phyloP scores from a whole-genome alignment of 2,329 filamentous ascomycete genomes.

The Orbilia quercus region DNA sequence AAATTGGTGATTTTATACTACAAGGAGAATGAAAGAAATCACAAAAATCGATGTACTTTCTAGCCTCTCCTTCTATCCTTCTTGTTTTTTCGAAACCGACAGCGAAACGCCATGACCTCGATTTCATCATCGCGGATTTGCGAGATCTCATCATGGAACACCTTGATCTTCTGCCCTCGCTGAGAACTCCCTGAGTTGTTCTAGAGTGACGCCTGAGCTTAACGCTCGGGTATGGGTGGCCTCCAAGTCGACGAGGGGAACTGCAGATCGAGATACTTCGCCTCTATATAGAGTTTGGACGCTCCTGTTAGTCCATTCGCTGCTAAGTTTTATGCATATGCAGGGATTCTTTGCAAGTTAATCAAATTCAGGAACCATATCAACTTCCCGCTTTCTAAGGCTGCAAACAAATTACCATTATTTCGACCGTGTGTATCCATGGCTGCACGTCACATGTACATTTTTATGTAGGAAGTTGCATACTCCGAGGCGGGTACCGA shows the following conservation, averaged over 20 bases:
- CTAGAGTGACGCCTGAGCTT: conserved; percentile 64
- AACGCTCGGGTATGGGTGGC: conserved; percentile 69
- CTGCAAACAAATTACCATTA: background rate
- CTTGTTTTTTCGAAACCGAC: too few relatives aligned
- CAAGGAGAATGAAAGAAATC: too few relatives aligned
- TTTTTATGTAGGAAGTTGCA: background rate
- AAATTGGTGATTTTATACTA: conserved; percentile 6
- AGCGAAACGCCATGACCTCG: background rate
- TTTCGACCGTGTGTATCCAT: background rate
- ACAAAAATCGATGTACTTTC: too few relatives aligned
- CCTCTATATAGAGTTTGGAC: conserved; percentile 16
- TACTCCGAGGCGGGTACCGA: background rate
- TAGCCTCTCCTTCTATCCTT: too few relatives aligned
- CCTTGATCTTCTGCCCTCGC: conserved; percentile 57
- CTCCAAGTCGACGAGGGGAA: conserved; percentile 65
- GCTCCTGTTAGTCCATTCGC: conserved; percentile 7
- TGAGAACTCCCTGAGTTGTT: conserved; percentile 68
- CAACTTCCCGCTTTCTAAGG: conserved; percentile 3
- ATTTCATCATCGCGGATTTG: background rate
- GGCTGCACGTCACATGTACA: conserved; percentile 31
- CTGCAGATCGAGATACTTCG: conserved; percentile 59
- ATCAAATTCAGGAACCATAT: background rate
- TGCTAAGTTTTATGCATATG: conserved; percentile 19
- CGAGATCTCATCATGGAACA: background rate
- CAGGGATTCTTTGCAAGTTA: conserved; percentile 5